A percentile compares a stretch with the other conserved stretches of the same genome.
Conservation (phyloP, 2,329 filamentous ascomycete genomes). For the Fusarium sp. region DNA sequence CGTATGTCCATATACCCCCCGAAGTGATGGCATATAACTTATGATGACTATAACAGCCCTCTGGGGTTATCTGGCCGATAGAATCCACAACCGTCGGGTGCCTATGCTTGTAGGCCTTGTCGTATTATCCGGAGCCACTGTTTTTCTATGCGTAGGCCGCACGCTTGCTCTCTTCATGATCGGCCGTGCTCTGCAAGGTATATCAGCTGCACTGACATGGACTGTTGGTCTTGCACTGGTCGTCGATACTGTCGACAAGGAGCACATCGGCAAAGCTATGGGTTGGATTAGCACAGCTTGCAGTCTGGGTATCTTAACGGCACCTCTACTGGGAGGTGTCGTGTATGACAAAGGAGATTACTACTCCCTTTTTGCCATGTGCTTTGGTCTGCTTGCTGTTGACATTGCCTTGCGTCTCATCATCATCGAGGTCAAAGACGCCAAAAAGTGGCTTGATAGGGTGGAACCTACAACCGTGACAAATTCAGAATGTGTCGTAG, state of each 20-base stretch:
- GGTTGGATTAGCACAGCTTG: slow-evolving; percentile 52
- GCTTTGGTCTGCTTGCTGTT: slow-evolving; percentile 51
- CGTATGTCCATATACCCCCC: slow-evolving; percentile 42
- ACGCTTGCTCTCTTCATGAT: slow-evolving; percentile 51
- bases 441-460: slow-evolving; percentile 46
- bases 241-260: slow-evolving; percentile 51
- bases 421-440: slow-evolving; percentile 51
- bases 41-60: slow-evolving; percentile 43
- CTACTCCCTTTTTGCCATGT: slow-evolving; percentile 53
- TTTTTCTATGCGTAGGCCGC: slow-evolving; percentile 50
- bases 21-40: neutral
- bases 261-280: slow-evolving; percentile 50
- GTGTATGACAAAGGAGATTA: slow-evolving; percentile 52
- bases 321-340: slow-evolving; percentile 52
- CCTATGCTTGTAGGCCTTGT: slow-evolving; percentile 53
- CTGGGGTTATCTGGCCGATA: slow-evolving; percentile 54
- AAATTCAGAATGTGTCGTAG: slow-evolving; percentile 4
- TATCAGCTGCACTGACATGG: slow-evolving; percentile 53
- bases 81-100: slow-evolving; percentile 49
- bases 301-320: slow-evolving; percentile 50
- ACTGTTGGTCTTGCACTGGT: slow-evolving; percentile 54
- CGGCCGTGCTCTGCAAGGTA: slow-evolving; percentile 51
- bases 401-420: slow-evolving; percentile 51
- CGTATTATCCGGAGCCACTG: slow-evolving; percentile 47
- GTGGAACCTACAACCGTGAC: neutral